phyloP scores from a whole-genome alignment of 495 filamentous ascomycete genomes.

The Trichoderma reesei region DNA sequence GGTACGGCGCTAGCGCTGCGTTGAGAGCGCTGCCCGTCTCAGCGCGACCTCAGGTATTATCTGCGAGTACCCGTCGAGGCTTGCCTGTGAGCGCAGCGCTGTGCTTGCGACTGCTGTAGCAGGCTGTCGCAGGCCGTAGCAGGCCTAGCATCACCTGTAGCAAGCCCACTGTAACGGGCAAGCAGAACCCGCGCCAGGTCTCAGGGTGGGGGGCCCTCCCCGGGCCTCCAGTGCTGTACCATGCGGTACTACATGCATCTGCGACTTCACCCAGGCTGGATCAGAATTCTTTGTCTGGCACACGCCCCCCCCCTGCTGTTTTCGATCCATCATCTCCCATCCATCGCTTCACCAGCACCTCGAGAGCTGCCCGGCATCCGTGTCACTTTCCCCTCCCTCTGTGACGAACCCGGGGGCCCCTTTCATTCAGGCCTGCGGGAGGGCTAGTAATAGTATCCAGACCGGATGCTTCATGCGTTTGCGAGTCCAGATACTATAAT shows the following conservation, averaged over 20 bases:
- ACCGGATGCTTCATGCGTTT: background rate
- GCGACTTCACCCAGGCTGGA: too few relatives aligned
- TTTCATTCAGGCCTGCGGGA: conserved; percentile 8
- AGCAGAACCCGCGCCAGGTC: too few relatives aligned
- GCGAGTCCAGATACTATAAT: background rate
- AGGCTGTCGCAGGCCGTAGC: too few relatives aligned
- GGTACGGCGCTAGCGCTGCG: too few relatives aligned
- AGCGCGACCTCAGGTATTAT: too few relatives aligned
- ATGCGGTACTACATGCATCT: too few relatives aligned
- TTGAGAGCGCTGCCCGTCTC: background rate
- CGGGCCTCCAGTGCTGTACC: too few relatives aligned
- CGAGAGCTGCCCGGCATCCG: background rate
- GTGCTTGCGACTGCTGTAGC: too few relatives aligned
- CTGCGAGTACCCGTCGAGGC: too few relatives aligned
- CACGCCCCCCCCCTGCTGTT: background rate
- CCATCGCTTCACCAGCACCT: conserved; percentile 1
- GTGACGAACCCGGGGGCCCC: conserved; percentile 6
- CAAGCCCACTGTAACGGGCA: background rate
- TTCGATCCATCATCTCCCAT: conserved; percentile 9
- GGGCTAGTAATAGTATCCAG: background rate
- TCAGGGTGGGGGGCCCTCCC: too few relatives aligned
- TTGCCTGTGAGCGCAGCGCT: too few relatives aligned
- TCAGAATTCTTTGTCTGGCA: too few relatives aligned
- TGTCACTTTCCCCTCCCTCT: conserved; percentile 7
- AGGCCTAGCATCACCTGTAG: background rate